These are phyloP conservation scores for Tolypocladium inflatum DNA, from an alignment of 2,329 filamentous ascomycete genomes.

Conservation along the genomic window DNA sequence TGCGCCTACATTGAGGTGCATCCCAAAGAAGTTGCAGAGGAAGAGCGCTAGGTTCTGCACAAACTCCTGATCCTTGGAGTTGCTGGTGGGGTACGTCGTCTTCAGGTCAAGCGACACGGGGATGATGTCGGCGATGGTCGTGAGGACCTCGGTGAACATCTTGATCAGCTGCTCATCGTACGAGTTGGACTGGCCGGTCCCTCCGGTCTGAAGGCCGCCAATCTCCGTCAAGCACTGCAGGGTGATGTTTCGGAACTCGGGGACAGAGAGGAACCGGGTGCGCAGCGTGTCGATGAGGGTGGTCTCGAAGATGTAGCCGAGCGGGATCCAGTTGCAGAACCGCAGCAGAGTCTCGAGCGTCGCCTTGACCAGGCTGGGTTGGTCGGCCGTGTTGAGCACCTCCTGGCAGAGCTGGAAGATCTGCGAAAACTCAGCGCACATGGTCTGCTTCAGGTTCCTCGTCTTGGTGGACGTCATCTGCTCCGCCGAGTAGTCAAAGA, in stretches of 20 bases:
- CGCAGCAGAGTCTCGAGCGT: constrained; percentile 91
- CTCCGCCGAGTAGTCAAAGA: constrained; percentile 97
- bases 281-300: constrained; percentile 90
- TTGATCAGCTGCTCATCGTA: constrained; percentile 95
- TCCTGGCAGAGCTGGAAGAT: constrained; percentile 98
- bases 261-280: constrained; percentile 83
- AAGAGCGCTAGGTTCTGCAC: constrained; percentile 95
- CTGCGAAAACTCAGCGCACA: constrained; percentile 97
- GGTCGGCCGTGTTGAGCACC: constrained; percentile 81
- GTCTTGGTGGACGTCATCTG: constrained; percentile 99
- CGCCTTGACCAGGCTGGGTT: constrained; percentile 85
- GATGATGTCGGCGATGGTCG: constrained; percentile 86
- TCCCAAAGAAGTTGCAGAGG: constrained; percentile 92
- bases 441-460: constrained; percentile 91
- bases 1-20: constrained; percentile 65
- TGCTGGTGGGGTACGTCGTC: constrained; percentile 82
- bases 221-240: constrained; percentile 97
- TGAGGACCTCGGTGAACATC: constrained; percentile 97
- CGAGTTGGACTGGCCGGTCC: constrained; percentile 53
- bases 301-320: constrained; percentile 98
- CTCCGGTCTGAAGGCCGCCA: constrained; percentile 79
- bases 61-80: constrained; percentile 91
- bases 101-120: constrained; percentile 85
- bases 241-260: constrained; percentile 94
- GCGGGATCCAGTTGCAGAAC: constrained; percentile 97